Evolutionary conservation across 2,329 filamentous ascomycete genomes (phyloP).

Genomic region (Sphaerostilbella broomeana): DNA sequence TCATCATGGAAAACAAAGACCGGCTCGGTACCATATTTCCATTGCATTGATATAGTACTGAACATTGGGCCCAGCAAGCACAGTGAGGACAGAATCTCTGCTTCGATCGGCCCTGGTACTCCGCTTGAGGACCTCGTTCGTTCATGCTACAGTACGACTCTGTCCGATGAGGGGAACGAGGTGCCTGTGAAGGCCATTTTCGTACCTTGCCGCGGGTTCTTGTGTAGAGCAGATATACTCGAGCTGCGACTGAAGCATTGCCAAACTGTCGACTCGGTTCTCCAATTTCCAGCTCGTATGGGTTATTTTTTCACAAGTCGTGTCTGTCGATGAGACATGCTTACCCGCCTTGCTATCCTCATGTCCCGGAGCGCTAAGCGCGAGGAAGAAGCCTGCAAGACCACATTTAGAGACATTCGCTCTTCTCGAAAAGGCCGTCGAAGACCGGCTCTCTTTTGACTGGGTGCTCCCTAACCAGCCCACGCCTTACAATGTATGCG

Average conservation of each 20-base stretch:
- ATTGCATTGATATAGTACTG: not conserved
- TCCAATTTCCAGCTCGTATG: not conserved
- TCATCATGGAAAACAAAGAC: not conserved
- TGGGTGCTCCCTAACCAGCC: conserved; percentile 1
- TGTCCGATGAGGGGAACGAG: not conserved
- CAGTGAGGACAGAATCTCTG: not conserved
- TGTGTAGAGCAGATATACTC: conserved; percentile 1
- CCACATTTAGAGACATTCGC: not conserved
- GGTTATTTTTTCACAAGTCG: not conserved
- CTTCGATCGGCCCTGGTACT: not conserved
- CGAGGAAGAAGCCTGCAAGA: not conserved
- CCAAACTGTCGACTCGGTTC: not conserved
- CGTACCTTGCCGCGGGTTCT: not conserved
- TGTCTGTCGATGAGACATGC: not conserved
- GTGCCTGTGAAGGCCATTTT: not conserved
- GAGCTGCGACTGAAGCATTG: not conserved
- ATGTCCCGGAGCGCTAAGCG: not conserved
- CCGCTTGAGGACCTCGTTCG: not conserved
- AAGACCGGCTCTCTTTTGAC: conserved; percentile 3
- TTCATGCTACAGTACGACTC: not conserved
- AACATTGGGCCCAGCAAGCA: not conserved
- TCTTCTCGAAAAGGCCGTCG: not conserved
- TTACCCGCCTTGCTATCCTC: not conserved
- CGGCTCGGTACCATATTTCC: not conserved
- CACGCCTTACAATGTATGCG: not conserved